Evolutionary conservation across 768 basidiomycete genomes (phyloP).

Genomic region (Leccinum barrowsii): DNA sequence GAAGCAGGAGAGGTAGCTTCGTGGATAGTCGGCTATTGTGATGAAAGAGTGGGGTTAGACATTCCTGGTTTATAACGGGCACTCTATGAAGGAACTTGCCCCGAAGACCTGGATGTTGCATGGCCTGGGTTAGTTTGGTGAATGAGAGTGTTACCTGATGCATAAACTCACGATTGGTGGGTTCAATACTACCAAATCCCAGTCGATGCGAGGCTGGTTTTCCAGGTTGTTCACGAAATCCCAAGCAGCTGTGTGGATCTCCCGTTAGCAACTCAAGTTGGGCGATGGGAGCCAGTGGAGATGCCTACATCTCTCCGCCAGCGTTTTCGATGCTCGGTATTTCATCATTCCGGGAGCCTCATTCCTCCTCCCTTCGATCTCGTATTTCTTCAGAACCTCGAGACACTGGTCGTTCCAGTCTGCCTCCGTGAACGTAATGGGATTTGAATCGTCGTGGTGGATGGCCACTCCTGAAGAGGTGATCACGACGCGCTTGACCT

Average conservation of each 20-base stretch:
- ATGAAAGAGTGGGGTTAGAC: not conserved
- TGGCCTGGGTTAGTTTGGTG: not conserved
- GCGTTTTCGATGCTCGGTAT: slow-evolving; percentile 62
- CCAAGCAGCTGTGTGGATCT: too few species aligned
- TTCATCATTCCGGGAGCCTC: slow-evolving; percentile 36
- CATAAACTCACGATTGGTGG: slow-evolving; percentile 36
- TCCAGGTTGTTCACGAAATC: slow-evolving; percentile 32
- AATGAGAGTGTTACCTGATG: too few species aligned
- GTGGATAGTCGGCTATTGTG: too few species aligned
- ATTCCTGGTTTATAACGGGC: not conserved
- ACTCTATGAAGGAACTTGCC: too few species aligned
- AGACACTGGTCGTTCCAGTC: slow-evolving; percentile 38
- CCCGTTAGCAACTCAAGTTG: too few species aligned
- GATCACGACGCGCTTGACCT: too few species aligned
- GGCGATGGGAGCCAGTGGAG: too few species aligned
- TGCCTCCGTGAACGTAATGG: slow-evolving; percentile 40
- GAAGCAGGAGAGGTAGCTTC: too few species aligned
- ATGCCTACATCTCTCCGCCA: slow-evolving; percentile 47
- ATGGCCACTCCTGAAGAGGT: slow-evolving; percentile 39
- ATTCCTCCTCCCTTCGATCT: slow-evolving; percentile 42
- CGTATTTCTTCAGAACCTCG: slow-evolving; percentile 39
- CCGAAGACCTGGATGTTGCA: slow-evolving; percentile 22
- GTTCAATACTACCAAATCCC: not conserved
- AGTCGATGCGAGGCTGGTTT: slow-evolving; percentile 18
- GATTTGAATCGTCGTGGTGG: slow-evolving; percentile 25